Conservation (phyloP, 164 flowering plant genomes). For the Umbellularia californica region DNA sequence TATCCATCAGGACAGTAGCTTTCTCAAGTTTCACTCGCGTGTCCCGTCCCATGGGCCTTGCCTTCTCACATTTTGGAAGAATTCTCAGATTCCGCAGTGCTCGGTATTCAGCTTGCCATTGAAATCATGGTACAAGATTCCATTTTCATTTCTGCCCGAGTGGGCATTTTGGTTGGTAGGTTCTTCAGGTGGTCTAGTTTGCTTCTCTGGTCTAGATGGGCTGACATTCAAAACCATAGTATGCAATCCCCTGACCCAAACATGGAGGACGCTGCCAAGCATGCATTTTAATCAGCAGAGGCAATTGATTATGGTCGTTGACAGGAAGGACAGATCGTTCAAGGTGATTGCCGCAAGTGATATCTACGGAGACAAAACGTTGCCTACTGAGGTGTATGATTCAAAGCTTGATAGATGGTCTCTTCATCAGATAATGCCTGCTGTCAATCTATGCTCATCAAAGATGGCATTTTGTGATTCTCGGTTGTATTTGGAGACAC, state of each 20-base stretch:
- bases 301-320: constrained; percentile 81
- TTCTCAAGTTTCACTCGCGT: constrained; percentile 74
- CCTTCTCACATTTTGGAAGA: constrained; percentile 83
- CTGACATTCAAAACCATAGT: constrained; percentile 63
- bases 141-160: constrained; percentile 68
- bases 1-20: constrained; percentile 68
- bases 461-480: constrained; percentile 95
- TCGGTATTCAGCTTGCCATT: constrained; percentile 88
- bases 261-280: constrained; percentile 74
- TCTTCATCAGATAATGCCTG: constrained; percentile 84
- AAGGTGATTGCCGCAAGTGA: constrained; percentile 88
- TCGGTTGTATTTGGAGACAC: constrained; percentile 74
- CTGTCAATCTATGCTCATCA: constrained; percentile 88
- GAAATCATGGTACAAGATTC: constrained; percentile 81
- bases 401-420: constrained; percentile 74
- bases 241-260: constrained; percentile 88
- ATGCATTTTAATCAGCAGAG: constrained; percentile 93
- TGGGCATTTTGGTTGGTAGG: constrained; percentile 96
- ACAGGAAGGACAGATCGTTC: constrained; percentile 61
- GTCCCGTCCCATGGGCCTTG: constrained; percentile 93
- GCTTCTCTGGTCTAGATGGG: constrained; percentile 88
- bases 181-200: constrained; percentile 86
- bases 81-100: constrained; percentile 63
- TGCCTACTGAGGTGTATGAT: constrained; percentile 91
- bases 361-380: constrained; percentile 73